A percentile compares a stretch with the other conserved stretches of the same genome.
These are phyloP conservation scores for Crithidia bombi DNA, from an alignment of 208 protist genomes.

Conservation along the genomic window DNA sequence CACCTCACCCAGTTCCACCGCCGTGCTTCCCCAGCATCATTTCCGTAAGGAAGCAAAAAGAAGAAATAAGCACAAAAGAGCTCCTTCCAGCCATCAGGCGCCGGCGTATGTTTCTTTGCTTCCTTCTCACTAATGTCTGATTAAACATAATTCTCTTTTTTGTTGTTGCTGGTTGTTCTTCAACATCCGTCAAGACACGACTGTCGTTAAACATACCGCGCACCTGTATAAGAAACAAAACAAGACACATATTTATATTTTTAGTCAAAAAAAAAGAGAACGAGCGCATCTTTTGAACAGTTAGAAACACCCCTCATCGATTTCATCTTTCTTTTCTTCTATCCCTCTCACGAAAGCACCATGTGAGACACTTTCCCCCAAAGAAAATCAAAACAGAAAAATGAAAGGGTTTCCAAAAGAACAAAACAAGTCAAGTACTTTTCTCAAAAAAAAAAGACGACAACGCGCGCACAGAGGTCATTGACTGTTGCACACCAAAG, in stretches of 20 bases:
- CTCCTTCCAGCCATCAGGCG: too few species aligned
- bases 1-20: too few species aligned
- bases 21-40: too few species aligned
- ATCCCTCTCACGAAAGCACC: too few species aligned
- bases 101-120: neutral
- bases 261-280: neutral
- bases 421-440: conserved; percentile 1
- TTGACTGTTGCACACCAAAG: too few species aligned
- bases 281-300: conserved; percentile 13
- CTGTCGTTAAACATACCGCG: neutral
- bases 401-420: conserved; percentile 16
- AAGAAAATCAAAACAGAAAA: conserved; percentile 1
- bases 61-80: too few species aligned
- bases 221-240: conserved; percentile 6
- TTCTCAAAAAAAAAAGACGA: conserved; percentile 10
- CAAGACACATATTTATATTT: neutral
- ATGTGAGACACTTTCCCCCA: conserved; percentile 2
- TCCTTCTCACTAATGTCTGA: neutral
- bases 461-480: too few species aligned
- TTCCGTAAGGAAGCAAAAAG: too few species aligned
- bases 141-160: conserved; percentile 6
- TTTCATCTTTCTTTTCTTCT: conserved; percentile 7
- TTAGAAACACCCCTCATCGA: conserved; percentile 2
- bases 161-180: neutral
- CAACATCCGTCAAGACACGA: neutral